Percentiles rank a stretch among this genome's conserved stretches.
Evolutionary conservation across 768 basidiomycete genomes (phyloP).

Genomic region (Artomyces pyxidatus): DNA sequence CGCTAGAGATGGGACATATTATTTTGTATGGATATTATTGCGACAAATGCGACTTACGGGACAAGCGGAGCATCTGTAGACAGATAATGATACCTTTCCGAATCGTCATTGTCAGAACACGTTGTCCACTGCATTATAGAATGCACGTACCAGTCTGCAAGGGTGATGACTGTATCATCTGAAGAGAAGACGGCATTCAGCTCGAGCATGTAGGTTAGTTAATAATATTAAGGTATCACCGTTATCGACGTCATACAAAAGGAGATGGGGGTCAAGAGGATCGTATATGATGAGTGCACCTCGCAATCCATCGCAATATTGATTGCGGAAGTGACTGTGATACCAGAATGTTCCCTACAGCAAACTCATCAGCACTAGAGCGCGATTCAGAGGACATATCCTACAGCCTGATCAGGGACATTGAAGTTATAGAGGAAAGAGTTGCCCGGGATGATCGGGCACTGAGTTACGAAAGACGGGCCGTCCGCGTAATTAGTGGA

Average conservation of each 20-base stretch:
- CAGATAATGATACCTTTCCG: slow-evolving; percentile 24
- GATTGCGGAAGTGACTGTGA: slow-evolving; percentile 18
- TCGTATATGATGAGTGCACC: slow-evolving; percentile 33
- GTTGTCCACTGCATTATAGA: no score
- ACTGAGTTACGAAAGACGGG: slow-evolving; percentile 15
- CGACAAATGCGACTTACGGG: no score
- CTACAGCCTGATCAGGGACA: slow-evolving; percentile 3
- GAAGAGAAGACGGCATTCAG: not conserved
- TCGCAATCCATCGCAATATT: slow-evolving; percentile 32
- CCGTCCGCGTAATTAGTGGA: slow-evolving; percentile 13
- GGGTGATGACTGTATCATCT: slow-evolving; percentile 39
- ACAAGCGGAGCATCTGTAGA: slow-evolving; percentile 22
- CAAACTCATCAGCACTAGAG: not conserved
- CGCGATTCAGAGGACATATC: not conserved
- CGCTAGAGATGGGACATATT: no score
- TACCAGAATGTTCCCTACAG: slow-evolving; percentile 22
- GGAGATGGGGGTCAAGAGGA: slow-evolving; percentile 29
- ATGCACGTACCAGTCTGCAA: slow-evolving; percentile 42
- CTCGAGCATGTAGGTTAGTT: slow-evolving; percentile 1
- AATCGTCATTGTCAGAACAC: not conserved
- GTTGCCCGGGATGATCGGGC: slow-evolving; percentile 13
- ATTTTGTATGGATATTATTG: no score
- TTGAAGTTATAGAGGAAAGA: slow-evolving; percentile 11
- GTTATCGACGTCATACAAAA: slow-evolving; percentile 34
- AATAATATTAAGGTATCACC: slow-evolving; percentile 14